These are phyloP conservation scores for Podila epigama DNA, from an alignment of 192 early-diverging fungal species.

Conservation along the genomic window DNA sequence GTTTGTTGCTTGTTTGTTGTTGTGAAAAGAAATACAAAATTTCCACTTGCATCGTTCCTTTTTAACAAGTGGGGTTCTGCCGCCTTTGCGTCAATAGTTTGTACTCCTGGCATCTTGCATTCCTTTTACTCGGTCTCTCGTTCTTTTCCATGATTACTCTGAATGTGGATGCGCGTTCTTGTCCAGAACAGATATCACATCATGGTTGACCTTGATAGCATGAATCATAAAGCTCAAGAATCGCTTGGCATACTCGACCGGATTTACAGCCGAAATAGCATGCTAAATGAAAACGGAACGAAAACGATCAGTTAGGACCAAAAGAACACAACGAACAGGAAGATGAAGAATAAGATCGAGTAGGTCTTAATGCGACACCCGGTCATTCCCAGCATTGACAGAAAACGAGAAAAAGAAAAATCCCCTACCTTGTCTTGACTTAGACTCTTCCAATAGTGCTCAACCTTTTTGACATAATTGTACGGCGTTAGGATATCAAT, in stretches of 20 bases:
- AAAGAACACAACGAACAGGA: slow-evolving; percentile 9
- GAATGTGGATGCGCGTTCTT: slow-evolving; percentile 39
- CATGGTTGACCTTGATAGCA: slow-evolving; percentile 38
- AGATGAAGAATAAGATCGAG: neutral
- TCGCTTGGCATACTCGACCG: slow-evolving; percentile 84
- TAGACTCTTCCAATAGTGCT: slow-evolving; percentile 89
- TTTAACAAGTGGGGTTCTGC: no score
- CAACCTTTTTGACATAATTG: slow-evolving; percentile 85
- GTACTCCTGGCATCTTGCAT: no score
- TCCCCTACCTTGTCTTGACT: slow-evolving; percentile 72
- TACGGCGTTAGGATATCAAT: slow-evolving; percentile 99
- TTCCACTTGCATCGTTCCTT: neutral
- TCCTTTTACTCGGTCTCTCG: neutral
- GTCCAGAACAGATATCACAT: slow-evolving; percentile 24
- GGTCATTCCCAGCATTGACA: neutral
- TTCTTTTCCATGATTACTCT: slow-evolving; percentile 14
- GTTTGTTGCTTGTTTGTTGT: neutral
- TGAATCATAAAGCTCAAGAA: slow-evolving; percentile 87
- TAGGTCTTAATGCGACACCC: neutral
- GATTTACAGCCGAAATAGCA: slow-evolving; percentile 87
- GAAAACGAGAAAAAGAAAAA: neutral
- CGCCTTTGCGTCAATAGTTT: no score
- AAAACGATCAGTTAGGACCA: neutral
- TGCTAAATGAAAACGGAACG: slow-evolving; percentile 36
- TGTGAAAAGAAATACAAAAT: neutral